Evolutionary conservation across 2,329 filamentous ascomycete genomes (phyloP).

Genomic region (Colletotrichum cereale): DNA sequence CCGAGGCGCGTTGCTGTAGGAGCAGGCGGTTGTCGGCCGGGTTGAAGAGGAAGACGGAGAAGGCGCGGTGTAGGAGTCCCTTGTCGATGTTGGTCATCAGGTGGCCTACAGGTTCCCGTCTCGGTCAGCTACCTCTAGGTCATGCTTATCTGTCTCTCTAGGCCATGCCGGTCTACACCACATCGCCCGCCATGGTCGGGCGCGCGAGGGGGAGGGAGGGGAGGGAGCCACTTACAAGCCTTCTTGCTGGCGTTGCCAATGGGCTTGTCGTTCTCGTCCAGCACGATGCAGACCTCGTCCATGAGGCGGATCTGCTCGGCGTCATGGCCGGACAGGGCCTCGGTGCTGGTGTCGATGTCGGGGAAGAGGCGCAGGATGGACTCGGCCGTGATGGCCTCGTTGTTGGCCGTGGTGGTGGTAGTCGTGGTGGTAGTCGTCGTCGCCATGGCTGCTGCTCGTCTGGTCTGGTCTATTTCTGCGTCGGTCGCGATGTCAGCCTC

Average conservation of each 20-base stretch:
- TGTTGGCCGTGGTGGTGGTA: constrained; percentile 61
- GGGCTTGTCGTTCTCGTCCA: constrained; percentile 90
- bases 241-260: constrained; percentile 99
- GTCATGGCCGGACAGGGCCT: constrained; percentile 90
- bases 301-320: constrained; percentile 98
- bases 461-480: background rate
- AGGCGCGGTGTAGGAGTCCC: constrained; percentile 94
- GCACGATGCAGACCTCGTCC: constrained; percentile 98
- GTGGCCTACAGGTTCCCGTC: constrained; percentile 80
- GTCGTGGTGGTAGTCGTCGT: constrained; percentile 46
- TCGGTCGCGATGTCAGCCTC: background rate
- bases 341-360: constrained; percentile 79
- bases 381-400: constrained; percentile 82
- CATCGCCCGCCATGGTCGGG: background rate
- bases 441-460: constrained; percentile 45
- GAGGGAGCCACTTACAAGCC: constrained; percentile 74
- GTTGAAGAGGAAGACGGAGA: constrained; percentile 98
- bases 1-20: constrained; percentile 91
- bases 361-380: constrained; percentile 91
- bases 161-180: background rate
- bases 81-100: constrained; percentile 99
- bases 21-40: constrained; percentile 86
- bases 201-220: constrained; percentile 3
- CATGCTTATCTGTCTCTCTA: background rate
- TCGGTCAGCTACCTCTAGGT: constrained; percentile 48